Evolutionary conservation across 345 rosid genomes (phyloP), one percentile per base, ranked within the genome.

Genomic region (Corchorus capsularis): DNA sequence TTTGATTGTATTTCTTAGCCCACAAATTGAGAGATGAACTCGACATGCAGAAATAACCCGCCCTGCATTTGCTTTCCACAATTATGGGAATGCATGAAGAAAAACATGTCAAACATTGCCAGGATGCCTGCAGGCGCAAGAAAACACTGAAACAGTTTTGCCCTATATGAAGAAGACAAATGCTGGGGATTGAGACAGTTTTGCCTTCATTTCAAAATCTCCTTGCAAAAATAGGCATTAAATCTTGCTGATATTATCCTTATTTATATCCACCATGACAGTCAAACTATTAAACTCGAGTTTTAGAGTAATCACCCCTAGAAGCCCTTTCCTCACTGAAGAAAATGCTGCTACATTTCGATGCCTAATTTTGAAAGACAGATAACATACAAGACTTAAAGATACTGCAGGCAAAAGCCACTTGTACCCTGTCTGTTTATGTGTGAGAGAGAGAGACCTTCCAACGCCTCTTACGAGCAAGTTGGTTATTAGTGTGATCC

Each of bases 381-480:
- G 50, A 72, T 20, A 41, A 17, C 5, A 39, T 39, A 49, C 43
- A 35, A 59, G 41, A 72, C 27, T 19, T 39, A 12, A 34, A 34
- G 69, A 61, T n/a, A 41, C 41, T 34, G 61, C 72, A 55, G 46
- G 45, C 41, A 60, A 20, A 73, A 43, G 22, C 55, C 22, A 41
- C 43, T 2, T 39, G 43, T 39, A 39, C 13, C 17, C 8, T 55
- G 19, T 11, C 15, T 49, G 4, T 16, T 1, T 12, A 19, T n/a
- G 69, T 4, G 74, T 0, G 27, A 27, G 27, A 27, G 75, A 77
- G 67, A 75, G 53, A 76, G 74, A 93, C 92, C 93, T 91, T 89
- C 93, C 92, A 90, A 54, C 75, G 77, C 43, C 77, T 52, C 67
- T 81, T 83, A 49, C 68, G 82, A 69, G 83, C 85, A 75, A 90